These are phyloP conservation scores for Rhizopus stolonifer DNA, from an alignment of 371 early-diverging fungal species.

Conservation along the genomic window DNA sequence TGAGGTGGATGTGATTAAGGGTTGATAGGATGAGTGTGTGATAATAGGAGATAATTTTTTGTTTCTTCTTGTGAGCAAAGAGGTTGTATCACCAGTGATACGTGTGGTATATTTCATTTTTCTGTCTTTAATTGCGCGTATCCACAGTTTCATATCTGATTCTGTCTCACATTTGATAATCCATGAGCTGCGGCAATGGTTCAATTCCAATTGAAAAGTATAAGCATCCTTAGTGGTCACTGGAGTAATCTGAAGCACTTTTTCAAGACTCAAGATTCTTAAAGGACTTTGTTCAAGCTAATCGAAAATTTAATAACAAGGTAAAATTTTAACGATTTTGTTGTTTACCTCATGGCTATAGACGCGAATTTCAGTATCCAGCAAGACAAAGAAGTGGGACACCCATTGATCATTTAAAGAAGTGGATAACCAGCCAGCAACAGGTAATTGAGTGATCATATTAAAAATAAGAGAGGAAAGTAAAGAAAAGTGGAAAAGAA, in stretches of 20 bases:
- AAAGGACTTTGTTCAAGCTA: conserved; percentile 19
- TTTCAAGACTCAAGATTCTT: conserved; percentile 14
- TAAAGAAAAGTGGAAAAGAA: background rate
- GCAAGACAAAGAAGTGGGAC: conserved; percentile 26
- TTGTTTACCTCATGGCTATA: conserved; percentile 27
- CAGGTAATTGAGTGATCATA: conserved; percentile 7
- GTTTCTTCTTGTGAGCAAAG: conserved; percentile 22
- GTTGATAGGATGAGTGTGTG: conserved; percentile 1
- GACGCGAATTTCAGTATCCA: conserved; percentile 23
- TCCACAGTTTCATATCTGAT: conserved; percentile 23
- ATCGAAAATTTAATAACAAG: no score
- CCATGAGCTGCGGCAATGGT: conserved; percentile 16
- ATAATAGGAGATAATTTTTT: conserved; percentile 22
- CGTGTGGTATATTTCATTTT: background rate
- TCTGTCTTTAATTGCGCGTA: conserved; percentile 19
- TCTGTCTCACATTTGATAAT: conserved; percentile 26
- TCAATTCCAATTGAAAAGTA: conserved; percentile 16
- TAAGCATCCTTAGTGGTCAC: conserved; percentile 10
- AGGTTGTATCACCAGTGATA: background rate
- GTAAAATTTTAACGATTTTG: background rate
- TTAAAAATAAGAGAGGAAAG: background rate
- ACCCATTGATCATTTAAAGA: conserved; percentile 25
- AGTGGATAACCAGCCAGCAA: conserved; percentile 26
- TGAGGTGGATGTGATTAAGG: background rate
- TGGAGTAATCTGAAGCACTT: conserved; percentile 14